Conservation (phyloP, 2,329 filamentous ascomycete genomes). For the Lasiodiplodia hormozganensis region DNA sequence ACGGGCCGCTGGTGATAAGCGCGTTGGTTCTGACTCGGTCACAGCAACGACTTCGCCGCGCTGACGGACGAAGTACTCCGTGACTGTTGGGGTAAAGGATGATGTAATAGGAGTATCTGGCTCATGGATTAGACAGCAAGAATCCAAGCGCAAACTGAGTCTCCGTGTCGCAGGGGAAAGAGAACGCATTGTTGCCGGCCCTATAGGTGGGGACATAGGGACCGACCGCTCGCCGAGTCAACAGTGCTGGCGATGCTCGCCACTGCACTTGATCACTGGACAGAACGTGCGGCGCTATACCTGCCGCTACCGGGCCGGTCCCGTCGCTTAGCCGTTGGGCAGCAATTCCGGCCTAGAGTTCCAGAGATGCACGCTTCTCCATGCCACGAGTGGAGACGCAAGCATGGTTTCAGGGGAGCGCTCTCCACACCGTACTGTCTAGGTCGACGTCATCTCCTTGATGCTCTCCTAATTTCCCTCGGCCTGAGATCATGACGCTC, state of each 20-base stretch:
- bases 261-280: constrained; percentile 5
- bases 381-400: background rate
- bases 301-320: constrained; percentile 15
- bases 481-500: background rate
- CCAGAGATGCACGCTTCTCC: background rate
- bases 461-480: background rate
- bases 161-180: background rate
- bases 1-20: background rate
- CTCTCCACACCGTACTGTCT: background rate
- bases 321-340: constrained; percentile 20
- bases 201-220: background rate
- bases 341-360: constrained; percentile 5
- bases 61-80: background rate
- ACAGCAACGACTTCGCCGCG: background rate
- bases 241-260: constrained; percentile 10
- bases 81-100: background rate
- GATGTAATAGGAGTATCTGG: background rate
- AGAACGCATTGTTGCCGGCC: background rate
- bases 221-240: constrained; percentile 1
- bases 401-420: background rate
- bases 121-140: background rate
- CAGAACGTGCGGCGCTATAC: background rate
- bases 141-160: background rate
- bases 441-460: constrained; percentile 1
- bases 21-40: constrained; percentile 10